Base-by-base conservation (phyloP, 345 rosid genomes). In the Acer yangbiense region DNA sequence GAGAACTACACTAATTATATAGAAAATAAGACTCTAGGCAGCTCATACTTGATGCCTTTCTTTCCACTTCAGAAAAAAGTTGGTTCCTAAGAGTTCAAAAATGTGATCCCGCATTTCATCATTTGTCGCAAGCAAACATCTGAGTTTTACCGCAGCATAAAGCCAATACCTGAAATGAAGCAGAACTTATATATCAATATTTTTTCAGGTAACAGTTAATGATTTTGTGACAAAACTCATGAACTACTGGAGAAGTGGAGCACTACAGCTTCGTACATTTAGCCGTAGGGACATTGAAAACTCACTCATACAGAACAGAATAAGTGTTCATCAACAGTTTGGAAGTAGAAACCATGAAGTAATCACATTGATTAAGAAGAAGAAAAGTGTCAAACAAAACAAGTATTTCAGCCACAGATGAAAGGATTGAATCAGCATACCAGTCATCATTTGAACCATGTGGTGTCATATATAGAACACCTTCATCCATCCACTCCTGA, bases 101-200 rank as follows among this genome's bases (percentile, higher is more conserved):
- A 90, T 91, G 88, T 95, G 98, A 87, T 93, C 98, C 76, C 95
- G 90, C 98, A 95, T 93, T 80, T 95, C 94, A 82, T 95, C 99
- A 82, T 95, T 93, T 3, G 97, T 93, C 78, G 93, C 90, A 52
- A 93, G 91, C 79, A 90, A 82, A 81, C 98, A 95, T 80, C 89
- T 87, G 62, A 93, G 89, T 74, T 88, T 92, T 32, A 90, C 94
- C 78, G 94, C 87, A 77, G 99, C 97, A 71, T 90, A 95, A 0
- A 93, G 93, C 96, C 98, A 95, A 78, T 90, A 95, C 97, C 95
- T 94, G 72, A 67, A 80, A 41, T 46, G 13, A 11, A n/a, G 17
- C 20, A 35, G 23, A 71, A 60, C 9, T 12, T 21, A n/a, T n/a
- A n/a, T n/a, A 41, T 35, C 46, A 71, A 62, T 52, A 44, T 61